Evolutionary conservation across 768 basidiomycete genomes (phyloP), one percentile per base, ranked within the genome.

Genomic region (Punctularia strigosozonata): DNA sequence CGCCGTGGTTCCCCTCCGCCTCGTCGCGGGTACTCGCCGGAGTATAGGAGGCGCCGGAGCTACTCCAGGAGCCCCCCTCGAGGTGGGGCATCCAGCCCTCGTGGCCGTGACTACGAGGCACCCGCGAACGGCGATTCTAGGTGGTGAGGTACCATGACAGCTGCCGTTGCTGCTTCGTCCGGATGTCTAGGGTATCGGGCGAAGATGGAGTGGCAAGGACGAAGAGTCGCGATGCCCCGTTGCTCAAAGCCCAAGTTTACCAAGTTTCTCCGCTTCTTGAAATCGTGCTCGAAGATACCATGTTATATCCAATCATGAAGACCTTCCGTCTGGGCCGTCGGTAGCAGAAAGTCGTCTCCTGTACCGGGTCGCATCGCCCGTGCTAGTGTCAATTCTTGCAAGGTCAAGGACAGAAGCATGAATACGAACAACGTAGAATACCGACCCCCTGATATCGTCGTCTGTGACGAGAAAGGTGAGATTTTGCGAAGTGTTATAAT

Each of bases 31-130:
- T 79, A 83, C 65, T 85, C 81, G 46, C 84, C 83, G 44, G 82
- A 84, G 48, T 75, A 82, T 47, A 69, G 80, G 50, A 71, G 69
- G 55, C 79, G 85, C 39, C 69, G 73, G 56, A 85, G 81, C 60
- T 80, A 83, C 47, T 83, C 80, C 39, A 71, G 80, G 54, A 85
- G 80, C 61, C 86, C 85, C 18, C 83, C 81, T 38, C 67, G 82
- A 49, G 83, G 80, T 38, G 74, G 78, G 55, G 72, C 69, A 55
- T 71, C 71, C 46, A 38, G 46, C 23, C 57, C 60, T 37, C 33
- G 37, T 21, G 56, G 43, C 38, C 50, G 70, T 47, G 73, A 73
- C 23, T 70, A 48, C 44, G 68, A 73, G 38, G 68, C 58, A 15
- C 66, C 63, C 38, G 44, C 62, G 12, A 63, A 67, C 25, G 53